phyloP scores from a whole-genome alignment of 1,284 basidiomycete species.

The Agroathelia rolfsii region DNA sequence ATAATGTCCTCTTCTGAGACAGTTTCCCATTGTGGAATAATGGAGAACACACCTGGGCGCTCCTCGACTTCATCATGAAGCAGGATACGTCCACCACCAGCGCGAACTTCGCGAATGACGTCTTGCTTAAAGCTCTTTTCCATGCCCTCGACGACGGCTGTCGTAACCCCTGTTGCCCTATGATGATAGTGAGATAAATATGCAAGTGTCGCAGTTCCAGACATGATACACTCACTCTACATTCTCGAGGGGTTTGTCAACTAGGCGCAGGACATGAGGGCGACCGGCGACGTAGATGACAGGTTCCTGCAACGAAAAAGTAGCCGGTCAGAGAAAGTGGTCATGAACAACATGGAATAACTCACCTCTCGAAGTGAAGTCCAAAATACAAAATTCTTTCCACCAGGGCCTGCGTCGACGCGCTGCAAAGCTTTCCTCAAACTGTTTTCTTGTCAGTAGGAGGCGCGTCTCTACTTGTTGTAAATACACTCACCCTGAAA shows the following conservation, averaged over 20 bases:
- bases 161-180: constrained; percentile 91
- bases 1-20: constrained; percentile 82
- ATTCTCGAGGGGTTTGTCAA: constrained; percentile 85
- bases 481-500: constrained; percentile 65
- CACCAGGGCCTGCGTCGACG: constrained; percentile 71
- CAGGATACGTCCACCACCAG: constrained; percentile 74
- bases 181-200: constrained; percentile 1
- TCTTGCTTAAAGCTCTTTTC: constrained; percentile 87
- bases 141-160: constrained; percentile 88
- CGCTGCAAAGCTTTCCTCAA: constrained; percentile 74
- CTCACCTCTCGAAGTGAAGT: constrained; percentile 81
- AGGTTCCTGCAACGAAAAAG: constrained; percentile 58
- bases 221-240: constrained; percentile 87
- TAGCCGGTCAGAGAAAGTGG: neutral
- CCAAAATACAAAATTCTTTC: constrained; percentile 74
- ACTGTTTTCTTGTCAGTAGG: constrained; percentile 30
- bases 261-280: constrained; percentile 88
- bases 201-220: too few species aligned
- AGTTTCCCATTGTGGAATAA: constrained; percentile 85
- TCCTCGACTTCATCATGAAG: constrained; percentile 96
- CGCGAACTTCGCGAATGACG: constrained; percentile 71
- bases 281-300: constrained; percentile 87
- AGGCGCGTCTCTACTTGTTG: too few species aligned
- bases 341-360: too few species aligned
- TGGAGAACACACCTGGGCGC: constrained; percentile 80